These are phyloP conservation scores for Cyclotella sp. DNA, from an alignment of 108 stramenopile genomes.

Conservation along the genomic window DNA sequence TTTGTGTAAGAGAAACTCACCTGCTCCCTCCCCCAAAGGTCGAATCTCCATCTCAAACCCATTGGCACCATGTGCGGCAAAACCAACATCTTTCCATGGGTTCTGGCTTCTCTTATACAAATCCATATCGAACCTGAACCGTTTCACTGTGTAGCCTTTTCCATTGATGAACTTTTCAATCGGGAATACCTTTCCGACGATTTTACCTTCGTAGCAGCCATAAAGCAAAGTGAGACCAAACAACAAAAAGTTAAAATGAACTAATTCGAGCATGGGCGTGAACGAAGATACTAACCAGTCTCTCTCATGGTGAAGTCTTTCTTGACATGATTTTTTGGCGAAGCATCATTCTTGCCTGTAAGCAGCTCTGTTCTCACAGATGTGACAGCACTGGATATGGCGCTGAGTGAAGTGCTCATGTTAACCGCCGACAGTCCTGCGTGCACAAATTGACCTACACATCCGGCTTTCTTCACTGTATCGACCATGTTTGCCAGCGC, in stretches of 20 bases:
- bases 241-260: neutral
- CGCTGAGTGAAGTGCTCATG: conserved; percentile 36
- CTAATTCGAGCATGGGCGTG: neutral
- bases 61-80: conserved; percentile 36
- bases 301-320: conserved; percentile 30
- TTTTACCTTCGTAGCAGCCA: conserved; percentile 7
- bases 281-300: conserved; percentile 1
- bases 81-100: conserved; percentile 42
- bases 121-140: conserved; percentile 28
- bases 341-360: neutral
- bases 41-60: conserved; percentile 43
- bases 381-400: conserved; percentile 51
- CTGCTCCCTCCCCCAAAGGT: conserved; percentile 45
- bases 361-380: conserved; percentile 32
- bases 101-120: conserved; percentile 12
- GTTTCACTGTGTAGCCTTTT: conserved; percentile 30
- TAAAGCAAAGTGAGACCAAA: neutral
- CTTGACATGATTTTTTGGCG: neutral
- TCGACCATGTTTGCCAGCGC: conserved; percentile 34
- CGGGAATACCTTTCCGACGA: conserved; percentile 26
- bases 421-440: conserved; percentile 42
- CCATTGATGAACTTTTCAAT: conserved; percentile 10
- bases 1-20: neutral
- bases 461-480: conserved; percentile 30
- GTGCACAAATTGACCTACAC: conserved; percentile 41